phyloP scores from a whole-genome alignment of 495 filamentous ascomycete genomes.

The Cryomyces minteri region DNA sequence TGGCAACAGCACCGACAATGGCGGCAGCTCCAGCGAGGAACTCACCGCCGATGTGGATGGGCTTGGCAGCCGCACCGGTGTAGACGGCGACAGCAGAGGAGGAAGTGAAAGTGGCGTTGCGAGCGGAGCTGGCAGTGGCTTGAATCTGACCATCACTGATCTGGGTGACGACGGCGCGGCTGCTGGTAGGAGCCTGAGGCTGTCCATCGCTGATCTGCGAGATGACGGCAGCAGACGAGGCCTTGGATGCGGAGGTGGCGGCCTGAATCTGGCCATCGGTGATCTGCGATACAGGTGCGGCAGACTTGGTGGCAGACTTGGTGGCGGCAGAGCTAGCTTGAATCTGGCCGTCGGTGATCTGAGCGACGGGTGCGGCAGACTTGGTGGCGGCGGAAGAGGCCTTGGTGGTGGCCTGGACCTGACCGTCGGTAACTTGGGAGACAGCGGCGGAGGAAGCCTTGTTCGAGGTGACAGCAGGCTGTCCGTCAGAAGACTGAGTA shows the following conservation, averaged over 20 bases:
- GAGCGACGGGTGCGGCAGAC: neutral
- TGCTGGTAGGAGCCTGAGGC: conserved; percentile 1
- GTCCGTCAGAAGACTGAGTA: neutral
- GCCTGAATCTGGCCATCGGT: conserved; percentile 13
- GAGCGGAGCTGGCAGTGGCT: neutral
- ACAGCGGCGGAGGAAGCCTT: neutral
- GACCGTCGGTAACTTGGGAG: neutral
- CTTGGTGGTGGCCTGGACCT: neutral
- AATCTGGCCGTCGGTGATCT: conserved; percentile 14
- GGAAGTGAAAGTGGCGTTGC: neutral
- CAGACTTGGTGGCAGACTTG: neutral
- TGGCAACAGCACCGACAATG: neutral
- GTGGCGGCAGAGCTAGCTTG: conserved; percentile 4
- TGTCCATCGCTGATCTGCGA: conserved; percentile 7
- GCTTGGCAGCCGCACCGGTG: neutral
- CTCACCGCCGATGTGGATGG: neutral
- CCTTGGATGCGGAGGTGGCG: conserved; percentile 1
- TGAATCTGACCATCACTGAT: conserved; percentile 17
- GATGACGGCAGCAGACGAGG: neutral
- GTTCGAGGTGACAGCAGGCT: neutral
- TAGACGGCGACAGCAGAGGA: neutral
- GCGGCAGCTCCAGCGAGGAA: neutral
- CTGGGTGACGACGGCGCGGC: conserved; percentile 12
- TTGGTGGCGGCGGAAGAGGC: neutral
- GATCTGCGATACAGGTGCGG: conserved; percentile 6